A percentile compares a stretch with the other conserved stretches of the same genome.
phyloP scores from a whole-genome alignment of 352 stramenopile species.

The Globisporangium middletonii region DNA sequence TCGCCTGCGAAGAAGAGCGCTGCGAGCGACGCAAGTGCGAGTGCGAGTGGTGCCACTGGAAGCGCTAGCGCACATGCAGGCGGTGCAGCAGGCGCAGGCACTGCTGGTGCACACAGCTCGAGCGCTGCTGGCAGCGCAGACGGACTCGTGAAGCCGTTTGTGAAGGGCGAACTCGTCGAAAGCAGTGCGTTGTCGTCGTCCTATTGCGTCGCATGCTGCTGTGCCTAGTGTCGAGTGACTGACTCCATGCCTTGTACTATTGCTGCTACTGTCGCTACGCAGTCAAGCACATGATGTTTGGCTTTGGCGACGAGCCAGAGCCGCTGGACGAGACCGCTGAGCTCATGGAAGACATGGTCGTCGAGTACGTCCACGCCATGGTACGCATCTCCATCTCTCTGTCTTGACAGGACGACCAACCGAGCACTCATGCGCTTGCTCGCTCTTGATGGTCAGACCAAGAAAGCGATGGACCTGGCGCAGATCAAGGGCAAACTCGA shows the following conservation, averaged over 20 bases:
- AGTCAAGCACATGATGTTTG: constrained; percentile 90
- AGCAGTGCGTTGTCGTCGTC: constrained; percentile 53
- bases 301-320: constrained; percentile 73
- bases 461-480: constrained; percentile 79
- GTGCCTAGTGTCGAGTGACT: neutral
- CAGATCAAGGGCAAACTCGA: constrained; percentile 83
- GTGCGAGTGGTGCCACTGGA: neutral
- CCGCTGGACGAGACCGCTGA: constrained; percentile 66
- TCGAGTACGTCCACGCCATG: constrained; percentile 81
- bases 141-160: constrained; percentile 60
- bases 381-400: constrained; percentile 21
- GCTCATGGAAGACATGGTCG: constrained; percentile 83
- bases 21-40: constrained; percentile 6
- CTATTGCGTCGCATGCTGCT: neutral
- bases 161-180: constrained; percentile 69
- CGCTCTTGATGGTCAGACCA: constrained; percentile 40
- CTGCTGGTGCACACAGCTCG: constrained; percentile 10
- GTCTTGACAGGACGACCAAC: neutral
- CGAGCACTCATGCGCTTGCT: too few species aligned
- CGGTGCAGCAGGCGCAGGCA: neutral
- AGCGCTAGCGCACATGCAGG: constrained; percentile 6
- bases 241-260: neutral
- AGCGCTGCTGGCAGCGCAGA: constrained; percentile 6
- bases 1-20: constrained; percentile 34
- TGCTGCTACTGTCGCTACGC: neutral